These are phyloP conservation scores for Trichoderma sp. DNA, from an alignment of 2,329 filamentous ascomycete species.

Conservation along the genomic window DNA sequence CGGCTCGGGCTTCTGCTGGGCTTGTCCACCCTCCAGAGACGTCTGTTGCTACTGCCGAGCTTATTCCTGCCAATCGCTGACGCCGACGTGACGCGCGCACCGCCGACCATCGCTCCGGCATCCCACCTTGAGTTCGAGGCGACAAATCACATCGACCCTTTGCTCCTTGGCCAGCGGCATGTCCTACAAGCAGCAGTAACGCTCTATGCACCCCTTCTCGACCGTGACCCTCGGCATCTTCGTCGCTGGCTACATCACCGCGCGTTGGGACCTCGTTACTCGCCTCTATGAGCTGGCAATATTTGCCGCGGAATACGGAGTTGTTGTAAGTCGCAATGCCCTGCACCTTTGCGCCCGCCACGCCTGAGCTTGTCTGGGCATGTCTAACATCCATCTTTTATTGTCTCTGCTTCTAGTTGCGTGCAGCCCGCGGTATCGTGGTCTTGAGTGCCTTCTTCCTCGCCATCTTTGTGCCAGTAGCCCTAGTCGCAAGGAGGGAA, in stretches of 20 bases:
- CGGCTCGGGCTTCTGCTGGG: neutral
- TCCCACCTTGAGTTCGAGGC: neutral
- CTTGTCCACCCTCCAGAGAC: neutral
- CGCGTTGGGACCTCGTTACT: constrained; percentile 97
- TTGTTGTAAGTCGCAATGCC: constrained; percentile 65
- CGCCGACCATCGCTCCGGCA: neutral
- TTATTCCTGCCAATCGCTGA: neutral
- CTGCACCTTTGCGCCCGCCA: neutral
- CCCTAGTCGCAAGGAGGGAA: constrained; percentile 77
- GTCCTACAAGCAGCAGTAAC: constrained; percentile 41
- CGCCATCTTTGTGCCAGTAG: constrained; percentile 77
- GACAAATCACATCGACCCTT: neutral
- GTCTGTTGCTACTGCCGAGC: neutral
- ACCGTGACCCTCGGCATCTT: constrained; percentile 95
- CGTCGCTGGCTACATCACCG: constrained; percentile 98
- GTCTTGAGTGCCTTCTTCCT: constrained; percentile 83
- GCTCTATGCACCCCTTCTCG: constrained; percentile 96
- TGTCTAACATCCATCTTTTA: neutral
- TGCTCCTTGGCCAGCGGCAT: constrained; percentile 36
- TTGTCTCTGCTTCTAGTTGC: constrained; percentile 54
- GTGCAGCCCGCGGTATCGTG: constrained; percentile 80
- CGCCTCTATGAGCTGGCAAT: constrained; percentile 94
- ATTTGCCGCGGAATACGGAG: constrained; percentile 98
- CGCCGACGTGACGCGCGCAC: constrained; percentile 7
- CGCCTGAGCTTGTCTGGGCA: neutral